Percentiles rank a stretch among this genome's conserved stretches.
Conservation (phyloP, 1,139 yeast genomes). For the Arxiozyma telluris region DNA sequence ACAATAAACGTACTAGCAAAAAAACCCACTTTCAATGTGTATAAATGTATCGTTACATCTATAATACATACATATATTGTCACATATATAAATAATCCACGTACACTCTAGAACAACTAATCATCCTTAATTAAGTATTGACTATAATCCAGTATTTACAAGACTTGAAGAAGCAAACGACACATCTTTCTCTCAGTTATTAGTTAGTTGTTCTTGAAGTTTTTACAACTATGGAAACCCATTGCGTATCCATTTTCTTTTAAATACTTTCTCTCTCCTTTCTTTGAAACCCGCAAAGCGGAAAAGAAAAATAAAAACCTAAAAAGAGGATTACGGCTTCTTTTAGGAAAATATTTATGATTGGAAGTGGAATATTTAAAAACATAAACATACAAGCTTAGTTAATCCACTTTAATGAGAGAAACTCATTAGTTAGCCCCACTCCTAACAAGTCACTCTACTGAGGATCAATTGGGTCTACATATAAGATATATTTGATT, state of each 20-base stretch:
- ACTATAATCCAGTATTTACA: too few relatives aligned
- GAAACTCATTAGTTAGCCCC: too few relatives aligned
- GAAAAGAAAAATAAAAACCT: neutral
- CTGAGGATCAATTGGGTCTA: neutral
- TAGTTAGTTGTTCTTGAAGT: neutral
- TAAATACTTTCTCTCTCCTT: neutral
- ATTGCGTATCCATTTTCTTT: neutral
- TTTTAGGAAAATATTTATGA: neutral
- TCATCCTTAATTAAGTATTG: neutral
- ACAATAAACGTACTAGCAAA: constrained; percentile 10
- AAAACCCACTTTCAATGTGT: neutral
- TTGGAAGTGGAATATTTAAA: neutral
- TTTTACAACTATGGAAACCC: neutral
- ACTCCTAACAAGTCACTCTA: neutral
- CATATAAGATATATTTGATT: too few relatives aligned
- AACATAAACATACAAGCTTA: neutral
- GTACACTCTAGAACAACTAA: neutral
- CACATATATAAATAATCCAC: too few relatives aligned
- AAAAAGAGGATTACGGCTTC: neutral
- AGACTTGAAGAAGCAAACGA: neutral
- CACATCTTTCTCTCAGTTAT: too few relatives aligned
- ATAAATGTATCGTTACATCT: neutral
- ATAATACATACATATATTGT: too few relatives aligned
- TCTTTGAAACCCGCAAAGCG: neutral
- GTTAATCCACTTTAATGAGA: too few relatives aligned